Evolutionary conservation across 73 alveolate genomes (phyloP).

Genomic region (Stentor roeselii): DNA sequence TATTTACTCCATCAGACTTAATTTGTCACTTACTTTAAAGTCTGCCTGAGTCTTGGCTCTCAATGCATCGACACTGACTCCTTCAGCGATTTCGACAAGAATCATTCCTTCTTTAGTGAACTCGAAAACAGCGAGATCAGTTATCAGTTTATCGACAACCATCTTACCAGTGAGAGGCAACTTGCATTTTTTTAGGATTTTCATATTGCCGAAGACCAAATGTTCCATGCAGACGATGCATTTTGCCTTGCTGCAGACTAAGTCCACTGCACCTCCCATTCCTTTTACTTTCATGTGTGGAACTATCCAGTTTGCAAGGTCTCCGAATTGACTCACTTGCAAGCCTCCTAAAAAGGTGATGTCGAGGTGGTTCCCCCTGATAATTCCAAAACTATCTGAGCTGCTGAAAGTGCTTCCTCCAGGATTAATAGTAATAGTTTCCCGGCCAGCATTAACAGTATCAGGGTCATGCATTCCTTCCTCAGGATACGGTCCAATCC

Average conservation of each 20-base stretch:
- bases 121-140: slow-evolving; percentile 57
- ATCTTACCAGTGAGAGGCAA: slow-evolving; percentile 78
- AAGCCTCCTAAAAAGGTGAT: slow-evolving; percentile 83
- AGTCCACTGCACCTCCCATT: slow-evolving; percentile 95
- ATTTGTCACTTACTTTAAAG: too few relatives aligned
- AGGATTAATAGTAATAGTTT: slow-evolving; percentile 69
- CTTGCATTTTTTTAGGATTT: slow-evolving; percentile 60
- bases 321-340: slow-evolving; percentile 82
- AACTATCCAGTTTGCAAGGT: slow-evolving; percentile 95
- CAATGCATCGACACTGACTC: slow-evolving; percentile 34
- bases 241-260: slow-evolving; percentile 66
- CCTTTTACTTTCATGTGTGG: slow-evolving; percentile 95
- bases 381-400: slow-evolving; percentile 83
- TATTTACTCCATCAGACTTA: not conserved
- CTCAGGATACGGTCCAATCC: slow-evolving; percentile 81
- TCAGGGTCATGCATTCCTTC: slow-evolving; percentile 80
- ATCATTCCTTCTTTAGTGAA: slow-evolving; percentile 32
- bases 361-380: slow-evolving; percentile 90
- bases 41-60: slow-evolving; percentile 31
- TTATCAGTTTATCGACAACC: slow-evolving; percentile 62
- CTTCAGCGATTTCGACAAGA: slow-evolving; percentile 43
- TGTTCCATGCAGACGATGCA: slow-evolving; percentile 82
- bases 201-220: slow-evolving; percentile 53
- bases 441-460: slow-evolving; percentile 91
- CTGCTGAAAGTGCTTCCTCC: slow-evolving; percentile 81